phyloP scores from a whole-genome alignment of 345 rosid species.

The Sisymbrium irio region DNA sequence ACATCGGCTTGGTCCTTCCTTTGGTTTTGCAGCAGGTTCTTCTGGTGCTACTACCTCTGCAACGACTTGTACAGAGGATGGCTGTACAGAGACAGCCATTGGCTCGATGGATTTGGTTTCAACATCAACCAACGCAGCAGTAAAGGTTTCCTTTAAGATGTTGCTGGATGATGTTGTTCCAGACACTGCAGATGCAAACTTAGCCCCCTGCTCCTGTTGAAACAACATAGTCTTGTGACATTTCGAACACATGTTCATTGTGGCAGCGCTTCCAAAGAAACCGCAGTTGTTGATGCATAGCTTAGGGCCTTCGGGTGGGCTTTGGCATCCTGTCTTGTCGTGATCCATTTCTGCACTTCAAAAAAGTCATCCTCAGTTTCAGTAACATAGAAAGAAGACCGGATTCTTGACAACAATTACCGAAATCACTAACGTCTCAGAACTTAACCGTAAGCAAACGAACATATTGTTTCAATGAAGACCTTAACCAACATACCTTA shows the following conservation, averaged over 20 bases:
- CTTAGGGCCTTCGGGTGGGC: slow-evolving; percentile 78
- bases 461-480: not conserved
- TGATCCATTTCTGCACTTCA: slow-evolving; percentile 64
- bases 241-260: slow-evolving; percentile 96
- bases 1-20: slow-evolving; percentile 80
- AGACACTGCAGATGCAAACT: slow-evolving; percentile 66
- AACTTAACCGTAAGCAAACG: not conserved
- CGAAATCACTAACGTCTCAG: not conserved
- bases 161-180: slow-evolving; percentile 55
- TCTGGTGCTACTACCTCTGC: slow-evolving; percentile 35
- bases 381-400: not conserved
- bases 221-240: slow-evolving; percentile 76
- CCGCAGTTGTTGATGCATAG: slow-evolving; percentile 85
- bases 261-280: slow-evolving; percentile 88
- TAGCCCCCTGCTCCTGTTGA: slow-evolving; percentile 69
- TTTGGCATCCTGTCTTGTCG: slow-evolving; percentile 93
- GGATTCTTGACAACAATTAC: not conserved
- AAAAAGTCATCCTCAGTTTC: not conserved
- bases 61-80: slow-evolving; percentile 34
- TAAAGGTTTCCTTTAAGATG: slow-evolving; percentile 42
- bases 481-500: not conserved
- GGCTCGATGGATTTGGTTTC: slow-evolving; percentile 46
- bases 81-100: slow-evolving; percentile 39
- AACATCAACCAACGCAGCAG: slow-evolving; percentile 43
- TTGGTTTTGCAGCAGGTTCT: slow-evolving; percentile 43